Base-by-base conservation (phyloP, 2,329 filamentous ascomycete species). In the Ilyonectria mors-panacis region DNA sequence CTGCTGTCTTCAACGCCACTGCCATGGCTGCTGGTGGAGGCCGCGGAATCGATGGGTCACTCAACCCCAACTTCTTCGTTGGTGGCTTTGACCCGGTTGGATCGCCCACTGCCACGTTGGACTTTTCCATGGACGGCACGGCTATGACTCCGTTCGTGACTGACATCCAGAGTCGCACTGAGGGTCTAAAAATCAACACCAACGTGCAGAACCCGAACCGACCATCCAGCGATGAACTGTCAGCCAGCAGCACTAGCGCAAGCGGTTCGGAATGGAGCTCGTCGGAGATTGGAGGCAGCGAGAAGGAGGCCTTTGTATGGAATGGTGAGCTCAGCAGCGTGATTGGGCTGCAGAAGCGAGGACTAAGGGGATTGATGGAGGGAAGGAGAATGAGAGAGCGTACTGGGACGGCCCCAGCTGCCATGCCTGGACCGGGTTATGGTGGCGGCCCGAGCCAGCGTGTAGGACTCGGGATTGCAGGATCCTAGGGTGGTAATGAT, bases 21-120 rank as follows among this genome's bases (percentile, higher is more conserved):
- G 96, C 96, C 59, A 98, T 98, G 96, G 96, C 95, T 0, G 96
- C 96, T 1, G 96, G 96, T 12, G 95, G 96, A 28, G 96, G 96
- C 0, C 90, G 94, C 54, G 93, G 93, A 54, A 93, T 95, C 30
- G 91, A 92, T 59, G 93, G 86, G 42, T 85, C 84, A 1, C 81
- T 90, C 33, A 90, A 90, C 73, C 90, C 89, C 64, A 90, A 91
- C 75, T 90, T 87, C 78, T 90, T 88, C 73, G 85, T 89, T 6
- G 81, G 85, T 7, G 82, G 83, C 75, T 73, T 84, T 26, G 86
- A 87, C 39, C 80, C 79, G 1, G 77, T 85, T 13, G 76, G 73
- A 23, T 80, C 79, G 44, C 80, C 77, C 1, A 76, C 75, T 1
- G 71, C 74, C 7, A 80, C 78, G 4, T 77, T 78, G 0, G 77